phyloP scores from a whole-genome alignment of 2,329 filamentous ascomycete genomes.

The Rutstroemia sydowiana region DNA sequence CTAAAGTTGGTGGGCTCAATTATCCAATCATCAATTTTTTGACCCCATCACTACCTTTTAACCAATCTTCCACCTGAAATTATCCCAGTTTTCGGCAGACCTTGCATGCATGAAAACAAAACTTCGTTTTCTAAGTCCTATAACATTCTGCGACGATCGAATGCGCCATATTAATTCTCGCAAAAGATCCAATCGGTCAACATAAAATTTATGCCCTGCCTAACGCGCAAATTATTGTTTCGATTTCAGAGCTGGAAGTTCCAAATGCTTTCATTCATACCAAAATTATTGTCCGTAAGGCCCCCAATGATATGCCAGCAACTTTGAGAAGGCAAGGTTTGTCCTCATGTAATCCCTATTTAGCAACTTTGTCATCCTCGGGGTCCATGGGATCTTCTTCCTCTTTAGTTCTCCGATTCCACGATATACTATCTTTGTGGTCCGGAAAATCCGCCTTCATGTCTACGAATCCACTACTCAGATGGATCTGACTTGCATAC shows the following conservation, averaged over 20 bases:
- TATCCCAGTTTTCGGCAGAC: neutral
- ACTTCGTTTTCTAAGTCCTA: slow-evolving; percentile 2
- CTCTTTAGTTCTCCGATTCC: slow-evolving; percentile 3
- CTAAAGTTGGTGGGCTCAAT: neutral
- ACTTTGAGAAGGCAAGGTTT: neutral
- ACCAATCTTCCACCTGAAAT: neutral
- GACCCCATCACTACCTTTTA: neutral
- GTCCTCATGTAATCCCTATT: neutral
- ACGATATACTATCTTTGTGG: neutral
- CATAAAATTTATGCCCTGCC: neutral
- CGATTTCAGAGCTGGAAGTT: neutral
- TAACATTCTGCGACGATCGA: neutral
- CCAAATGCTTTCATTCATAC: neutral
- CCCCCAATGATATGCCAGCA: slow-evolving; percentile 4
- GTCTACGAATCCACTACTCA: neutral
- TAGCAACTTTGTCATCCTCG: neutral
- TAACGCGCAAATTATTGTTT: neutral
- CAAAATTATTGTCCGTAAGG: neutral
- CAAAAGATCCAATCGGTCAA: slow-evolving; percentile 1
- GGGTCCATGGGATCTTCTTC: slow-evolving; percentile 4
- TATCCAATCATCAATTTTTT: slow-evolving; percentile 1
- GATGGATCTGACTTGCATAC: slow-evolving; percentile 8
- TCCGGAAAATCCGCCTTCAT: neutral
- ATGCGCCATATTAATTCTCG: neutral
- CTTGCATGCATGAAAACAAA: neutral